Conservation (phyloP, 164 flowering plant species). For the Chimonanthus praecox region DNA sequence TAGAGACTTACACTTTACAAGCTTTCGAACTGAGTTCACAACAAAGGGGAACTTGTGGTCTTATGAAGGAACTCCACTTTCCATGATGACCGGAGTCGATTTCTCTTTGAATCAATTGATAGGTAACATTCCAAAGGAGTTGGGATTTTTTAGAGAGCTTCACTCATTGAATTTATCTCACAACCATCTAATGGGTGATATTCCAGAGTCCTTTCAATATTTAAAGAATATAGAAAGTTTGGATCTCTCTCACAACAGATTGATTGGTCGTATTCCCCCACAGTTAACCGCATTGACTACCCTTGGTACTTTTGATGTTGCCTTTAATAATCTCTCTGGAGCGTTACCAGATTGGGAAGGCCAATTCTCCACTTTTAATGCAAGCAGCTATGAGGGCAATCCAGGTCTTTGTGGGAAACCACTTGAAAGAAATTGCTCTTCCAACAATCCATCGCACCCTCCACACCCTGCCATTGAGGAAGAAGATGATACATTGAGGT, state of each 20-base stretch:
- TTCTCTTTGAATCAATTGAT: constrained; percentile 5
- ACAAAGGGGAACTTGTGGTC: not conserved
- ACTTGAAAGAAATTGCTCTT: not conserved
- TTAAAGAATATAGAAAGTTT: constrained; percentile 4
- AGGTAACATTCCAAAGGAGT: not conserved
- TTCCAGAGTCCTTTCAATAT: not conserved
- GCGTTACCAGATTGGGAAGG: not conserved
- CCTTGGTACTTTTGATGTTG: not conserved
- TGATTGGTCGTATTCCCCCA: not conserved
- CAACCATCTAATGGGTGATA: not conserved
- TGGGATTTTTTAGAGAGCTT: not conserved
- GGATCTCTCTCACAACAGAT: constrained; percentile 5
- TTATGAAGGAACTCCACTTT: not conserved
- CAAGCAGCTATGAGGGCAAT: not conserved
- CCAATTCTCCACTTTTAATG: not conserved
- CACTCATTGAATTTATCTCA: constrained; percentile 4
- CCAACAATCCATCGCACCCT: not conserved
- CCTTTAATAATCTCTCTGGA: constrained; percentile 5
- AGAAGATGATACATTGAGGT: not conserved
- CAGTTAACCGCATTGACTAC: not conserved
- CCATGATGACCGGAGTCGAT: constrained; percentile 5
- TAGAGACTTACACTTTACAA: rapidly evolving
- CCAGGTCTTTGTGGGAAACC: constrained; percentile 1
- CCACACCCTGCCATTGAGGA: not conserved
- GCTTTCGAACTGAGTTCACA: not conserved